Evolutionary conservation across 257 asterid genomes (phyloP).

Genomic region (Lavandula angustifolia): DNA sequence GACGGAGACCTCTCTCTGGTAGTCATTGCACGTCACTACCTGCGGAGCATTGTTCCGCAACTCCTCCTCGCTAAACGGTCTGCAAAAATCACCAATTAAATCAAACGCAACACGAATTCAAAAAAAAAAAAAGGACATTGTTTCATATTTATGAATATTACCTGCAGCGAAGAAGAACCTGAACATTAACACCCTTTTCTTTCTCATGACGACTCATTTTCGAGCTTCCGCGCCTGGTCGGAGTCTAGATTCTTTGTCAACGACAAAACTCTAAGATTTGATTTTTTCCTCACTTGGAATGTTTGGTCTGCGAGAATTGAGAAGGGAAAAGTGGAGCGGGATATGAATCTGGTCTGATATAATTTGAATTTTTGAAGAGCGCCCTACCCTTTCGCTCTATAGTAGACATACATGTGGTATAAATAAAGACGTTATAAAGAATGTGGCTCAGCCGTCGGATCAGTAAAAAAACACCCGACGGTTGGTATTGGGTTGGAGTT

Average conservation of each 20-base stretch:
- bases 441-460: no score
- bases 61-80: constrained; percentile 90
- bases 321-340: constrained; percentile 24
- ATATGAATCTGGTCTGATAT: background rate
- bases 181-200: constrained; percentile 89
- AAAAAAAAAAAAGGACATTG: background rate
- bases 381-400: background rate
- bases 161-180: constrained; percentile 98
- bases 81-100: constrained; percentile 27
- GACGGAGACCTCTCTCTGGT: constrained; percentile 69
- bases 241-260: constrained; percentile 14
- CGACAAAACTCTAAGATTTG: background rate
- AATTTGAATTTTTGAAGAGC: no score
- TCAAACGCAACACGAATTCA: background rate
- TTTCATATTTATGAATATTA: background rate
- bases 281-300: background rate
- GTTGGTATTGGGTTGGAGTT: no score
- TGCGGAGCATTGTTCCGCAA: constrained; percentile 77
- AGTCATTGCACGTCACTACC: constrained; percentile 78
- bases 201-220: constrained; percentile 66
- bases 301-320: constrained; percentile 35
- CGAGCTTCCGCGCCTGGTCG: constrained; percentile 32
- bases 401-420: no score
- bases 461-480: no score
- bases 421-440: no score